Evolutionary conservation across 345 rosid species (phyloP), one percentile per base, ranked within the genome.

Genomic region (Pistacia vera): DNA sequence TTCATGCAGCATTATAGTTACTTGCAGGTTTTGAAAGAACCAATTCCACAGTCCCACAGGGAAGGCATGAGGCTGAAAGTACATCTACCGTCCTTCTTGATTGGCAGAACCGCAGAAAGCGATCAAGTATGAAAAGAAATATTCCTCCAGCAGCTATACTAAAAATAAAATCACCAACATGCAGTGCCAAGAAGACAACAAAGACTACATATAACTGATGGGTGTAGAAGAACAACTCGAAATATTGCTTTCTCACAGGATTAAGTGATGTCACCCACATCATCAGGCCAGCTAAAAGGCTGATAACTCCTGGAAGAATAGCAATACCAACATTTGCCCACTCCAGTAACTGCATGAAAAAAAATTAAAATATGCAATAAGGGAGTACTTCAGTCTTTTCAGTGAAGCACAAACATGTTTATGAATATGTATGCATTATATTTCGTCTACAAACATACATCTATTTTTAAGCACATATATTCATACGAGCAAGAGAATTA

Each of bases 211-310:
- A 95, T 17, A 92, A 92, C 73, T 92, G 98, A 83, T 92, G 98
- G 12, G 94, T 91, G 89, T 95, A 93, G 88, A 93, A 93, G 89
- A 95, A 95, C 78, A 93, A 80, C 86, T 95, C 98, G 11, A 95
- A 95, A 71, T 81, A 86, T 66, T 86, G 74, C 83, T 79, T 92
- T 69, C 99, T 89, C 80, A 92, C 89, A 13, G 86, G 86, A 59
- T 76, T 81, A 75, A 92, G 82, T 35, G 97, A 90, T 14, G 98
- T 95, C 66, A 83, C 88, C 98, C 98, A 93, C 99, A 95, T 93
- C 54, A 88, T 76, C 72, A 93, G 82, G 68, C 99, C 99, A 54
- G 91, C 92, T 48, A 82, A 64, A 57, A 95, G 92, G 88, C 93
- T 83, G 70, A 95, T 88, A 61, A 90, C 96, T 81, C 99, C 98